Base-by-base conservation (phyloP, 1,139 yeast genomes). In the Yamadazyma atmosphaerica region DNA sequence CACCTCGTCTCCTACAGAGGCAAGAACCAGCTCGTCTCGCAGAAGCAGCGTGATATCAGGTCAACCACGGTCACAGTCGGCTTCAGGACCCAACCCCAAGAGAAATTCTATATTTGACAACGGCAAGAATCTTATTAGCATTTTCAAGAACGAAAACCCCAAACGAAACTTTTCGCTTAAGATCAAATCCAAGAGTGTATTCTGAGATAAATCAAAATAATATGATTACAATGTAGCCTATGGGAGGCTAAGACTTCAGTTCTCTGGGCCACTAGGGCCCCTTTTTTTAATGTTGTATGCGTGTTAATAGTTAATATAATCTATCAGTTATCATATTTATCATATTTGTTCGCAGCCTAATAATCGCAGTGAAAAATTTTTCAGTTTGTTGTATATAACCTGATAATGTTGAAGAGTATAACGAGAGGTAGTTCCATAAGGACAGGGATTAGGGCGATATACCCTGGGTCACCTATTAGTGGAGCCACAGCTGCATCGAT, bases 141-240 rank as follows among this genome's bases (percentile, higher is more conserved):
- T 53, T 18, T 51, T 54, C 38, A 45, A 44, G 19, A 44, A 43
- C 14, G 53, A 50, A 13, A 44, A 46, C 9, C 44, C 49, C 15
- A 44, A 44, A 34, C 37, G 53, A 27, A 52, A 43, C 34, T 44
- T 51, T 30, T 45, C 56, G 4, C 34, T 54, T 23, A 54, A 51
- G 36, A 36, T 53, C 26, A 52, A 49, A 32, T 44, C 54, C 10
- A 53, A 49, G 36, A 47, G 47, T 36, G 52, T 48, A 34, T 48
- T 47, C 36, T 49, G n/a, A 43, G 34, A 30, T 12, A 26, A 17
- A 26, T 26, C n/a, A n/a, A 12, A 24, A n/a, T 8, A n/a, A n/a
- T n/a, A n/a, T n/a, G n/a, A n/a, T n/a, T n/a, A n/a, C n/a, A n/a
- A n/a, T n/a, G n/a, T n/a, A n/a, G n/a, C n/a, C n/a, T n/a, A n/a